Evolutionary conservation across 495 filamentous ascomycete genomes (phyloP), one percentile per base, ranked within the genome.

Genomic region (Saxophila tyrrhenica): DNA sequence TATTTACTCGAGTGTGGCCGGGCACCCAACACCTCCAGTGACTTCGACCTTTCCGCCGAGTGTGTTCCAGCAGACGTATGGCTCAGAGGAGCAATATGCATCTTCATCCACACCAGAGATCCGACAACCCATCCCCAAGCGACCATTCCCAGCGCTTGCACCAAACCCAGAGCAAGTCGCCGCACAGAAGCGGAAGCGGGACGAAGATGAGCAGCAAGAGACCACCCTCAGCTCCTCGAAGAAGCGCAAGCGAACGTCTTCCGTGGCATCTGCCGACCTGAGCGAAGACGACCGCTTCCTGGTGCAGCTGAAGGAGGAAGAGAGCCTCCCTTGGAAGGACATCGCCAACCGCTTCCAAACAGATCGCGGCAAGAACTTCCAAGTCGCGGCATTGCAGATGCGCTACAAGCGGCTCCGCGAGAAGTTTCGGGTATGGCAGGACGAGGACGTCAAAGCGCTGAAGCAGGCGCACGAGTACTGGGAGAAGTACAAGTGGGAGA

Each of bases 341-440:
- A 81, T 87, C 51, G 79, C 81, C 1, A 70, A 75, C 20, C 75
- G 77, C 58, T 87, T 84, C 66, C 74, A 75, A 22, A 76, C 78
- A 32, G 76, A 73, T 23, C 77, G 78, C 57, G 73, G 81, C 45
- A 83, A 83, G 54, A 76, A 78, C 58, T 82, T 79, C 50, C 72
- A 83, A 42, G 81, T 86, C 50, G 80, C 84, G 2, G 77, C 83
- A 2, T 68, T 87, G 45, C 84, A 87, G 67, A 87, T 87, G 84
- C 77, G 84, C 16, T 78, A 82, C 62, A 77, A 81, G 55, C 73
- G 84, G 22, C 71, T 85, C 39, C 76, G 80, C 41, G 82, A 83
- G 64, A 76, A 81, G 49, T 69, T 79, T 64, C 70, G 78, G 13
- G 73, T 77, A 3, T 87, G 84, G 84, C 80, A 81, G 46, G 76